Conservation (phyloP, 2,329 filamentous ascomycete genomes). For the Ascochyta rabiei region DNA sequence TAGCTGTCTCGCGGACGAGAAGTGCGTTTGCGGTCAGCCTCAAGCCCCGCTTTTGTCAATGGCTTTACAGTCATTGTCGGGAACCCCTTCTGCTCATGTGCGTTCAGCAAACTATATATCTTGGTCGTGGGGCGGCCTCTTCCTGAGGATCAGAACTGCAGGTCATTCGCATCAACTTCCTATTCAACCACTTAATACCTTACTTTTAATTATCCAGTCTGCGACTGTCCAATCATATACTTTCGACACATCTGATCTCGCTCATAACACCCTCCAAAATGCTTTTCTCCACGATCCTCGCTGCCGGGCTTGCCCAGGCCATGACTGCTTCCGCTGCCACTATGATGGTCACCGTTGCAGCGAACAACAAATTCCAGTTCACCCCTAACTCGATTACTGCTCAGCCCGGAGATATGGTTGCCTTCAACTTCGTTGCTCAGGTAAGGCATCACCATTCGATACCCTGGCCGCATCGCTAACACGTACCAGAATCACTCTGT, state of each 20-base stretch:
- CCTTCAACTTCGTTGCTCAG: slow-evolving; percentile 34
- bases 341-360: slow-evolving; percentile 39
- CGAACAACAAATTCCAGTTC: slow-evolving; percentile 40
- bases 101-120: slow-evolving; percentile 15
- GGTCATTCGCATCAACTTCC: slow-evolving; percentile 21
- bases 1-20: slow-evolving; percentile 6
- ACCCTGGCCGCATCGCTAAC: neutral
- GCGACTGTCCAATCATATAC: slow-evolving; percentile 8
- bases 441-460: slow-evolving; percentile 6
- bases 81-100: neutral
- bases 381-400: slow-evolving; percentile 35
- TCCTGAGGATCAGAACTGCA: slow-evolving; percentile 24
- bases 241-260: slow-evolving; percentile 6
- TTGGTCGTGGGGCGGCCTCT: neutral
- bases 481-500: slow-evolving; percentile 34
- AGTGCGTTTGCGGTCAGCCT: slow-evolving; percentile 14
- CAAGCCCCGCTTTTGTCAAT: slow-evolving; percentile 13
- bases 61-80: neutral
- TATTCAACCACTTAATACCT: slow-evolving; percentile 3
- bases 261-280: slow-evolving; percentile 20
- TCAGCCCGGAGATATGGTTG: slow-evolving; percentile 37
- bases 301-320: slow-evolving; percentile 32
- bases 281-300: slow-evolving; percentile 30
- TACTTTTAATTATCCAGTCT: slow-evolving; percentile 8
- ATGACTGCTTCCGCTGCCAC: slow-evolving; percentile 34